Evolutionary conservation across 2,329 filamentous ascomycete genomes (phyloP).

Genomic region (Aspergillus pseudonomiae): DNA sequence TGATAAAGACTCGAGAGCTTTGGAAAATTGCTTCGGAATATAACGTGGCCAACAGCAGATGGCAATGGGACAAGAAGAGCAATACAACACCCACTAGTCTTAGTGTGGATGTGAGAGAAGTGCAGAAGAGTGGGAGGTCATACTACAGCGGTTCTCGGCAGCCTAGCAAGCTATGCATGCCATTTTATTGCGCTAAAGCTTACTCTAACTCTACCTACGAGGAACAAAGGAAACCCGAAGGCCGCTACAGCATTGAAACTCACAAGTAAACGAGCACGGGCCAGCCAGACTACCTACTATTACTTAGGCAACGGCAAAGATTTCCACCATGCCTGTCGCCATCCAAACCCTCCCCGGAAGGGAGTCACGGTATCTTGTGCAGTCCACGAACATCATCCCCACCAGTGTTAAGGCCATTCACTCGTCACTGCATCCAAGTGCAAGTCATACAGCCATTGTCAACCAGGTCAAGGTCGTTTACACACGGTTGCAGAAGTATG

Average conservation of each 20-base stretch:
- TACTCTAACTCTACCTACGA: not conserved
- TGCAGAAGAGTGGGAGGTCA: not conserved
- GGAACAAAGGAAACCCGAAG: not conserved
- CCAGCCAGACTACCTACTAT: not conserved
- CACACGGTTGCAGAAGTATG: not conserved
- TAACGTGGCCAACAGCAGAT: not conserved
- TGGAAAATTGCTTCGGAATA: too few species aligned
- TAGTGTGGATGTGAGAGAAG: not conserved
- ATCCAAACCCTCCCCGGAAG: not conserved
- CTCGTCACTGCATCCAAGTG: not conserved
- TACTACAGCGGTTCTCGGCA: not conserved
- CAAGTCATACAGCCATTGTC: not conserved
- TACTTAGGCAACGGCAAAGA: not conserved
- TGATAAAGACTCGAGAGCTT: too few species aligned
- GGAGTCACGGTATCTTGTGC: not conserved
- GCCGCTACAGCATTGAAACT: not conserved
- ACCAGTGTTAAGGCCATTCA: not conserved
- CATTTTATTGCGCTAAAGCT: not conserved
- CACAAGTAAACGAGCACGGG: not conserved
- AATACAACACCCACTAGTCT: not conserved
- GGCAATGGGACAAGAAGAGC: not conserved
- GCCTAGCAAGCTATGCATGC: not conserved
- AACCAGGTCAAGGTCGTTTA: too few species aligned
- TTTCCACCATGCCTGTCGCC: not conserved
- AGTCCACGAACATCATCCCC: not conserved